A percentile compares a stretch with the other conserved stretches of the same genome.
phyloP scores from a whole-genome alignment of 345 rosid species.

The Tarenaya hassleriana region DNA sequence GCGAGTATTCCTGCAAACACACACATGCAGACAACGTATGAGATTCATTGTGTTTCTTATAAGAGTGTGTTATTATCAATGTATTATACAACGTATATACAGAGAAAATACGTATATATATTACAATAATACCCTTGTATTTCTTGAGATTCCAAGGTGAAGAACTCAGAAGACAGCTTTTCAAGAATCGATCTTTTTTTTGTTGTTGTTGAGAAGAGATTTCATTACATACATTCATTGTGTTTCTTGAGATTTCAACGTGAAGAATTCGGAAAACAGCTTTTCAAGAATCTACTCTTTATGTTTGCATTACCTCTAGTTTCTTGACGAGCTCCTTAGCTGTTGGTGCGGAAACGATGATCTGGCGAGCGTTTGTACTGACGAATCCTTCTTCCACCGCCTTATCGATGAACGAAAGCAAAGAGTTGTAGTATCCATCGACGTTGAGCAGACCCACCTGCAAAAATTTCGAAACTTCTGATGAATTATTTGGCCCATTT shows the following conservation, averaged over 20 bases:
- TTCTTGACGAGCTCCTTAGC: constrained; percentile 73
- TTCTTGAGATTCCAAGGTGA: too few relatives aligned
- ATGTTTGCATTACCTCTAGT: constrained; percentile 56
- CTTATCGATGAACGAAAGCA: constrained; percentile 90
- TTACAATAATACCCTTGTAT: too few relatives aligned
- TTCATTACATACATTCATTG: too few relatives aligned
- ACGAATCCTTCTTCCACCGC: constrained; percentile 98
- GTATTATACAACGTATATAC: too few relatives aligned
- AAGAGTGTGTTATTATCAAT: too few relatives aligned
- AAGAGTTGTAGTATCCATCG: constrained; percentile 96
- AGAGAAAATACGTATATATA: too few relatives aligned
- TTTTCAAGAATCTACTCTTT: not conserved
- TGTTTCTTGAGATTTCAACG: not conserved
- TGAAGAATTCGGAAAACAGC: not conserved
- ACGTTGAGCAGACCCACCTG: constrained; percentile 98
- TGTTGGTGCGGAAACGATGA: constrained; percentile 85
- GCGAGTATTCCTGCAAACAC: constrained; percentile 63
- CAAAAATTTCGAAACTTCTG: constrained; percentile 10
- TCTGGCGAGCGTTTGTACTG: constrained; percentile 76
- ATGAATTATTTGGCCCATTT: not conserved
- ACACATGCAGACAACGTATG: not conserved
- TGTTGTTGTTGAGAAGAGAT: not conserved
- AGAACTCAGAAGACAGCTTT: too few relatives aligned
- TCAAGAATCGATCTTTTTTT: too few relatives aligned
- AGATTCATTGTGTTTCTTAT: too few relatives aligned